Percentiles rank a stretch among this genome's conserved stretches.
Conservation (phyloP, 345 rosid species). For the Euphorbia peplus region DNA sequence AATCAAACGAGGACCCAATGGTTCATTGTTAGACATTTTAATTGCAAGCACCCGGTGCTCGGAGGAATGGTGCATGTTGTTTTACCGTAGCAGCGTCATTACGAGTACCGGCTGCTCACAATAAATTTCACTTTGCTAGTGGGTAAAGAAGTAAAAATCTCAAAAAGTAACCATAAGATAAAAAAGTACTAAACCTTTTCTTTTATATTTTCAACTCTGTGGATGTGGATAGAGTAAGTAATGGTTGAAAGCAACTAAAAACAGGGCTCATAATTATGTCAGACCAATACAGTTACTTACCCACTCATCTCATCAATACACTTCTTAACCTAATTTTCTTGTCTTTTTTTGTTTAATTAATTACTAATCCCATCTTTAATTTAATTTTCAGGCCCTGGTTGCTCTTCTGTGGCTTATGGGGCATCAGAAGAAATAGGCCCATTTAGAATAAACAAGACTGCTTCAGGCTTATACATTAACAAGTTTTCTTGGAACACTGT, state of each 20-base stretch:
- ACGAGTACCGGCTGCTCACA: too few species aligned
- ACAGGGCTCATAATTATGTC: conserved; percentile 33
- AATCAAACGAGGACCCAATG: too few species aligned
- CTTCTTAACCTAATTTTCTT: too few species aligned
- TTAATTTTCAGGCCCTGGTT: conserved; percentile 70
- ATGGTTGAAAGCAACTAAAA: conserved; percentile 39
- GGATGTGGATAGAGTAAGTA: conserved; percentile 20
- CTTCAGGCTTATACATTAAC: conserved; percentile 77
- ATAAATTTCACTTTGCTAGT: too few species aligned
- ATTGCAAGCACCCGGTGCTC: too few species aligned
- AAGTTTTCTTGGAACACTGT: conserved; percentile 84
- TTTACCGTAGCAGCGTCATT: too few species aligned
- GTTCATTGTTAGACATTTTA: too few species aligned
- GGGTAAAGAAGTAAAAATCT: neutral
- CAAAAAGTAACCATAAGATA: neutral
- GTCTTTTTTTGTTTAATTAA: neutral
- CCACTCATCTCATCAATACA: conserved; percentile 32
- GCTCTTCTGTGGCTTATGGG: conserved; percentile 98
- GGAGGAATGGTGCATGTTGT: too few species aligned
- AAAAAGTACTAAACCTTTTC: neutral
- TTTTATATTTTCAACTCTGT: neutral
- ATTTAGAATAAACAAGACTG: conserved; percentile 73
- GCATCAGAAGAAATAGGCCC: conserved; percentile 99
- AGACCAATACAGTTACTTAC: conserved; percentile 21
- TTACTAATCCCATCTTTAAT: neutral